A percentile compares a stretch with the other conserved stretches of the same genome.
These are phyloP conservation scores for Rhododendron mucronatum DNA, from an alignment of 148 eudicot species.

Conservation along the genomic window DNA sequence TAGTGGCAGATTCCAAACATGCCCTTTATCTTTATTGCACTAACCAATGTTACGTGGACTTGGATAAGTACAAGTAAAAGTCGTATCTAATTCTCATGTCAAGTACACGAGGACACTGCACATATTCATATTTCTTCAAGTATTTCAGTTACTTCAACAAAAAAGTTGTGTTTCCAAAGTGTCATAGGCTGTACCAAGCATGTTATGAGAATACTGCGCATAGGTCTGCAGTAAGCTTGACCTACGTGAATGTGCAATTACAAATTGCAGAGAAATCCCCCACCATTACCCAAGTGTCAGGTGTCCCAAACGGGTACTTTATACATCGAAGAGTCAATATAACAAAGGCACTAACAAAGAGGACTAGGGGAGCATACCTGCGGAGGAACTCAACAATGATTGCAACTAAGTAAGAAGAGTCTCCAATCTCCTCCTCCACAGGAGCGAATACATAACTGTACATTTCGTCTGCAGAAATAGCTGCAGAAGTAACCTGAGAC, in stretches of 20 bases:
- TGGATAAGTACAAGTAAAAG: not conserved
- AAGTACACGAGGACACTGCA: not conserved
- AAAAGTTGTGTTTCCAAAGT: not conserved
- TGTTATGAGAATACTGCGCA: not conserved
- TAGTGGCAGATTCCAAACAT: not conserved
- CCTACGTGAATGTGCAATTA: not conserved
- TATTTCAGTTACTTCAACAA: not conserved
- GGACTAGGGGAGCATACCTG: conserved; percentile 40
- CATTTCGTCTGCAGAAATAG: conserved; percentile 80
- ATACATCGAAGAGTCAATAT: not conserved
- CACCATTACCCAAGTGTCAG: not conserved
- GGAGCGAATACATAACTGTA: conserved; percentile 69
- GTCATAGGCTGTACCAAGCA: not conserved
- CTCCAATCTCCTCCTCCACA: conserved; percentile 82
- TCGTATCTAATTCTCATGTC: not conserved
- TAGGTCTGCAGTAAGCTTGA: not conserved
- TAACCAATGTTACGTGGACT: not conserved
- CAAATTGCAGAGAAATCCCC: not conserved
- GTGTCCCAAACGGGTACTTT: not conserved
- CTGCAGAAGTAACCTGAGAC: conserved; percentile 67
- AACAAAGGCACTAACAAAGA: not conserved
- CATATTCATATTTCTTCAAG: not conserved
- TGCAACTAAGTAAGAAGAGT: conserved; percentile 70
- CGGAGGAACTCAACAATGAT: conserved; percentile 81
- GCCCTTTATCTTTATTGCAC: not conserved